Evolutionary conservation across 2,329 filamentous ascomycete species (phyloP), one percentile per base, ranked within the genome.

Genomic region (Stemphylium beticola): DNA sequence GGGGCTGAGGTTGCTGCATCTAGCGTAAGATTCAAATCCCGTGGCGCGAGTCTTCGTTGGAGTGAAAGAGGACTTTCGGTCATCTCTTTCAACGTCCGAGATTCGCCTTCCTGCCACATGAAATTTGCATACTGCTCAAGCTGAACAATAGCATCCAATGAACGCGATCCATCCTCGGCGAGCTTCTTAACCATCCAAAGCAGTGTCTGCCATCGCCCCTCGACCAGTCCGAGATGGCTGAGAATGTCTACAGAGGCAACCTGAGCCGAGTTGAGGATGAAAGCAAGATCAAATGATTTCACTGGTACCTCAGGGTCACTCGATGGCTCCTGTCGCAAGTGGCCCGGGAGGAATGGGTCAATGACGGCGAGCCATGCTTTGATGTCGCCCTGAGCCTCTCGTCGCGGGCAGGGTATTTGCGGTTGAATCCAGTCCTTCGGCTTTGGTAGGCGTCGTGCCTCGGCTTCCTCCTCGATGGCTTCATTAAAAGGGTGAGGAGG

Each of bases 101-200:
- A 24, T 12, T 61, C 55, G 4, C 42, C 20, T 15, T 60, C 57
- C 7, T 62, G 60, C 61, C 63, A 69, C 4, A 61, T 37, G 4
- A 61, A 48, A 31, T 67, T 63, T 10, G 41, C 53, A 29, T 56
- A 64, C 1, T 60, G 47, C 18, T 69, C 62, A 7, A 65, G 40
- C 6, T 60, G 60, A 14, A 41, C 22, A 26, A 58, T 48, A 9
- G 47, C 20, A 11, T 61, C 61, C 0, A 39, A 17, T 2, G 55
- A 62, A 20, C 22, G 62, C 50, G 49, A 57, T 4, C 67, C 67
- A 17, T 70, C 61, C 39, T 79, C 77, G 1, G 76, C 65, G 18
- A 80, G 62, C 46, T 75, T 73, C 58, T 78, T 79, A 12, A 77
- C 72, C 22, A 81, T 69, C 79, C 79, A 82, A 12, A 79, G 67